Evolutionary conservation across 164 flowering plant species (phyloP), one percentile per base, ranked within the genome.

Genomic region (Stephania japonica): DNA sequence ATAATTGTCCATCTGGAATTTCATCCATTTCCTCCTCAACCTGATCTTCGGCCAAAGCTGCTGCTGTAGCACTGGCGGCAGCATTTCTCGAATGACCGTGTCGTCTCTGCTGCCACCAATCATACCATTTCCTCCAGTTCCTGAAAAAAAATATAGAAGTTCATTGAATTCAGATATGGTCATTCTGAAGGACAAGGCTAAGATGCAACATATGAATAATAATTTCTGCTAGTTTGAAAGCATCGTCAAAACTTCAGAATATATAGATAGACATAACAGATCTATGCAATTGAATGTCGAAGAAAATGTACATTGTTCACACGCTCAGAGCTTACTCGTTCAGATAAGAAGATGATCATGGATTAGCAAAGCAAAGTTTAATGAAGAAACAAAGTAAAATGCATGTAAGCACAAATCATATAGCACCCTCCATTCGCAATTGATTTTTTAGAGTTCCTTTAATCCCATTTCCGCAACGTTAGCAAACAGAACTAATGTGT

Each of bases 41-140:
- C 56, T 65, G 75, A 41, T 61, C 38, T 8, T 74, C 75, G 24
- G 73, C 0, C 12, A 26, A 74, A 21, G 16, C 9, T 3, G 65
- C 18, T 47, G 53, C 26, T 1, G 65, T 47, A 32, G 63, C 49
- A 14, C 64, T 75, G 27, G 27, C 68, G 6, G 70, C 69, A 13
- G 81, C 64, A 19, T 61, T 67, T 43, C 70, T 81, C 26, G 76
- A 70, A 42, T 63, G 81, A 66, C 56, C 75, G 25, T 68, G 19
- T 77, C 68, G 85, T 78, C 88, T 90, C 44, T 64, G 84, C 25
- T 75, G 77, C 77, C 87, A 82, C 94, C 97, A 86, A 8, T 73
- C 82, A 79, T 88, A 90, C 92, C 87, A 91, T 77, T 74, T 86
- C 43, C 73, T 80, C 97, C 97, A 91, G 76, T 88, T 91, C 86